Evolutionary conservation across 2,329 filamentous ascomycete species (phyloP), one percentile per base, ranked within the genome.

Genomic region (Calonectria crousiana): DNA sequence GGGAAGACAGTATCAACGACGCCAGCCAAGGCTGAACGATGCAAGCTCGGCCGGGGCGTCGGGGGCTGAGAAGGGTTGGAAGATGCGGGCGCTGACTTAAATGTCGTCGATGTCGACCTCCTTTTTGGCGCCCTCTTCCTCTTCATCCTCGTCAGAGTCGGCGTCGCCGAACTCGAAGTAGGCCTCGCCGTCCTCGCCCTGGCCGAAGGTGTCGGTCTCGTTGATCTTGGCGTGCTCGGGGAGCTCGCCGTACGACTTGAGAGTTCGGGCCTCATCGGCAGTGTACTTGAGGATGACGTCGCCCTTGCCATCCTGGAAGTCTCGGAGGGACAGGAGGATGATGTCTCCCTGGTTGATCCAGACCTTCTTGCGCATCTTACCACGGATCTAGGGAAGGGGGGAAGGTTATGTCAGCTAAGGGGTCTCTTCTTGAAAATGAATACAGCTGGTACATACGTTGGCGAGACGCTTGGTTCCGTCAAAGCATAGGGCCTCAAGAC

Each of bases 151-250:
- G 28, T 91, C 85, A 66, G 89, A 91, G 83, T 94, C 93, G 86
- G 98, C 96, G 86, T 98, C 96, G 88, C 97, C 97, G 89, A 98
- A 98, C 89, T 98, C 97, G 90, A 99, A 98, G 88, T 97, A 97
- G 88, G 94, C 95, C 83, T 98, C 95, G 86, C 97, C 96, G 85
- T 98, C 94, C 86, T 95, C 96, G 86, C 96, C 95, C 86, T 96
- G 95, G 83, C 95, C 92, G 83, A 94, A 98, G 62, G 95, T 98
- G 87, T 98, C 97, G 78, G 95, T 98, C 92, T 99, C 97, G 92
- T 99, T 99, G 92, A 99, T 99, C 94, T 98, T 98, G 85, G 97
- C 97, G 83, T 92, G 94, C 89, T 98, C 97, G 80, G 97, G 97
- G 75, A 99, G 90, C 88, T 99, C 97, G 86, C 97, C 97, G 87